Evolutionary conservation across 2,329 filamentous ascomycete species (phyloP).

Genomic region (Ophiostoma sp.): DNA sequence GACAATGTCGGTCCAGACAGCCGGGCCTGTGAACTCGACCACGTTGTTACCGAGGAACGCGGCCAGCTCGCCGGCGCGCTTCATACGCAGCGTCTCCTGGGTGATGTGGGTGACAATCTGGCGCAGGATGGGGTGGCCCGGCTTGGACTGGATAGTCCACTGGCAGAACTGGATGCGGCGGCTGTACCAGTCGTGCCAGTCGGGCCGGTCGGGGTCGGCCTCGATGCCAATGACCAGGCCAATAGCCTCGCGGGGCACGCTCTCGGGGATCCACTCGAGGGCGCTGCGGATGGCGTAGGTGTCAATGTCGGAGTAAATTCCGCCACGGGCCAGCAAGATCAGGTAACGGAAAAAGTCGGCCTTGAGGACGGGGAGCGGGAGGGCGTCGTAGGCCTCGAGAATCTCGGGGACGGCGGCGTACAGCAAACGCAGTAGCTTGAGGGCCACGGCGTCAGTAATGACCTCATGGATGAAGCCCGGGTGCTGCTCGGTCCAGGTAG

Average conservation of each 20-base stretch:
- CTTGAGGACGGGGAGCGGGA: conserved; percentile 74
- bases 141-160: conserved; percentile 97
- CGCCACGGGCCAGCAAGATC: conserved; percentile 61
- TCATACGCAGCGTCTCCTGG: conserved; percentile 72
- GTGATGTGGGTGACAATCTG: conserved; percentile 88
- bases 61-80: conserved; percentile 65
- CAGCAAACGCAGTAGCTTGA: conserved; percentile 78
- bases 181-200: conserved; percentile 96
- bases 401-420: conserved; percentile 82
- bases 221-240: conserved; percentile 94
- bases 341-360: conserved; percentile 79
- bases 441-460: conserved; percentile 85
- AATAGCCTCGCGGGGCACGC: conserved; percentile 73
- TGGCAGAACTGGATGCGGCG: conserved; percentile 97
- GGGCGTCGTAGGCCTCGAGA: conserved; percentile 70
- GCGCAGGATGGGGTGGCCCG: conserved; percentile 86
- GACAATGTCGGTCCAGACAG: conserved; percentile 88
- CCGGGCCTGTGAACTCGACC: conserved; percentile 92
- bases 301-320: conserved; percentile 87
- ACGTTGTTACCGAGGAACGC: conserved; percentile 67
- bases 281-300: conserved; percentile 82
- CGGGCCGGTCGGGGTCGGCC: conserved; percentile 86
- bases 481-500: conserved; percentile 84
- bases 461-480: conserved; percentile 95
- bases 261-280: conserved; percentile 79